Conservation (phyloP, 2,329 filamentous ascomycete species). For the Aspergillus alliaceus region DNA sequence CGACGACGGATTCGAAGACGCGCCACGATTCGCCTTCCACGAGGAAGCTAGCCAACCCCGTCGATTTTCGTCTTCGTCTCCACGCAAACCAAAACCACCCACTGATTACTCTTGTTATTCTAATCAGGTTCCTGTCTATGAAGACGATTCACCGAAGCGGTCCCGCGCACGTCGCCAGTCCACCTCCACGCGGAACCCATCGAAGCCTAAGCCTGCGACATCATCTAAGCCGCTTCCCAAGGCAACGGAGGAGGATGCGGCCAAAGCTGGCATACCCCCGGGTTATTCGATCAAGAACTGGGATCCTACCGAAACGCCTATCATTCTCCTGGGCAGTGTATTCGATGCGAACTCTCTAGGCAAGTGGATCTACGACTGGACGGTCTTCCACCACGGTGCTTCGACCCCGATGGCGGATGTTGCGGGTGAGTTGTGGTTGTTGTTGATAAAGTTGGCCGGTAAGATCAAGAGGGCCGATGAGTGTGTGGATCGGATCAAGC, state of each 20-base stretch:
- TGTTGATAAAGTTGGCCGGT: conserved; percentile 88
- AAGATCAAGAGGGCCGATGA: conserved; percentile 92
- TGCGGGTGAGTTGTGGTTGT: conserved; percentile 91
- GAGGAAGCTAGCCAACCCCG: conserved; percentile 38
- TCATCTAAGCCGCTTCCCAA: conserved; percentile 42
- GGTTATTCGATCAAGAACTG: conserved; percentile 98
- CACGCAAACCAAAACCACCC: conserved; percentile 43
- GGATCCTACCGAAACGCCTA: conserved; percentile 92
- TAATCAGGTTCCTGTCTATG: conserved; percentile 55
- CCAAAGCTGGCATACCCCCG: conserved; percentile 68
- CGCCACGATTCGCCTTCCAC: conserved; percentile 47
- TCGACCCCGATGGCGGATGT: conserved; percentile 83
- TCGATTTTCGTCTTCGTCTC: conserved; percentile 33
- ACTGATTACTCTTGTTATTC: conserved; percentile 54
- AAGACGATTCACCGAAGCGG: conserved; percentile 53
- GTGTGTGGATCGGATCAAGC: conserved; percentile 69
- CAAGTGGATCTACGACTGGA: conserved; percentile 99
- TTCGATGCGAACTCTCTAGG: conserved; percentile 97
- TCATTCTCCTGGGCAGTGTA: conserved; percentile 89
- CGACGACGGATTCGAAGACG: conserved; percentile 55
- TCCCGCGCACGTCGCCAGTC: conserved; percentile 56
- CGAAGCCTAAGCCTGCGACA: conserved; percentile 40
- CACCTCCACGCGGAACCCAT: conserved; percentile 49
- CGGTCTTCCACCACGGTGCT: conserved; percentile 82
- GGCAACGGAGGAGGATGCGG: conserved; percentile 66